phyloP scores from a whole-genome alignment of 2,329 filamentous ascomycete genomes.

The Sporothrix variecibatus region DNA sequence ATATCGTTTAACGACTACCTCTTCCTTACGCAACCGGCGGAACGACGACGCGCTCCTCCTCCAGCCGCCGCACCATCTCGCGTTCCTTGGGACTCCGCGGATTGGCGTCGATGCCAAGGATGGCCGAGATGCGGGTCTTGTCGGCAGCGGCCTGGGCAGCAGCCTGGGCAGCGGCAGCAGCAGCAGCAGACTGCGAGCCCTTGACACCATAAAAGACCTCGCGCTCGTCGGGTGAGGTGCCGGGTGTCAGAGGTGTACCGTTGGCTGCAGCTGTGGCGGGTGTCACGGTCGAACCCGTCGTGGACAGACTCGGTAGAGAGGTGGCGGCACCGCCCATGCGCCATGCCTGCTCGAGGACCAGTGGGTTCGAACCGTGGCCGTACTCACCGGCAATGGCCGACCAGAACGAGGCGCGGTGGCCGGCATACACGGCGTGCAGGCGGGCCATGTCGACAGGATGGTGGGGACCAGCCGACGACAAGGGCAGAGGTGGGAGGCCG shows the following conservation, averaged over 20 bases:
- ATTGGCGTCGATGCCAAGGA: constrained; percentile 61
- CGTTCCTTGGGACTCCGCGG: constrained; percentile 59
- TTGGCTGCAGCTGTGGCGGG: neutral
- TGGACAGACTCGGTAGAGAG: constrained; percentile 31
- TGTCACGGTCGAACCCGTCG: constrained; percentile 30
- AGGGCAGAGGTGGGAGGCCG: constrained; percentile 43
- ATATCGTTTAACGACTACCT: neutral
- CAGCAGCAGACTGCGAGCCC: constrained; percentile 20
- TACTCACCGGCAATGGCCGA: constrained; percentile 71
- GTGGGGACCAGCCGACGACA: constrained; percentile 38
- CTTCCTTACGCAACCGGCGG: constrained; percentile 21
- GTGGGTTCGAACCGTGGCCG: constrained; percentile 61
- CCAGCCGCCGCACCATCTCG: constrained; percentile 58
- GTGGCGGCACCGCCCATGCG: constrained; percentile 39
- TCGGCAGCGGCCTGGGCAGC: constrained; percentile 37
- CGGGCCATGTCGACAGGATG: constrained; percentile 63
- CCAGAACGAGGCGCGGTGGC: constrained; percentile 74
- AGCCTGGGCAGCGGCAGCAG: constrained; percentile 34
- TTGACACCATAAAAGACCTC: constrained; percentile 43
- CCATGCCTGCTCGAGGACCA: constrained; percentile 72
- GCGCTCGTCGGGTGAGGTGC: constrained; percentile 54
- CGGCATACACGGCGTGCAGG: constrained; percentile 69
- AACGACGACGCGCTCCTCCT: constrained; percentile 45
- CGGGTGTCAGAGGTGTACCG: constrained; percentile 54
- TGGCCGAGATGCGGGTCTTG: constrained; percentile 64